Base-by-base conservation (phyloP, 345 rosid species). In the Moricandia moricandioides region DNA sequence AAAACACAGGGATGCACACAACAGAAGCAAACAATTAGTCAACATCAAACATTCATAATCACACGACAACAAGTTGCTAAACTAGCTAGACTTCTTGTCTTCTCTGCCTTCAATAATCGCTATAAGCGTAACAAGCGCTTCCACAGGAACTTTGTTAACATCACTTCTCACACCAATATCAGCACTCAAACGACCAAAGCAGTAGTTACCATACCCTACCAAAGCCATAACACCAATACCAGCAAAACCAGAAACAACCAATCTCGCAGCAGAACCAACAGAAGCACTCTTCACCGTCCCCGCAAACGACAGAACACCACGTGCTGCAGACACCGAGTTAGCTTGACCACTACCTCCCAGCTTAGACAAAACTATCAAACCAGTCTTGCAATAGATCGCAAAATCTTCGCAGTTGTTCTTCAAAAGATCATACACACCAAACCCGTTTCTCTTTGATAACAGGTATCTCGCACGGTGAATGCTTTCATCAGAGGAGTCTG, bases 321-420 rank as follows among this genome's bases (percentile, higher is more conserved):
- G 60, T 0, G 54, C 87, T 6, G 94, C 92, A 43, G 79, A 5
- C 33, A 82, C 65, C 8, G 78, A 67, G 35, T 60, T 73, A 21
- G 89, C 96, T 80, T 92, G 96, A 12, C 97, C 92, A 64, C 96
- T 92, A 31, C 88, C 70, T 39, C 96, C 97, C 12, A 76, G 81
- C 88, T 49, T 83, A 64, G 78, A 58, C 6, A 91, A 62, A 35
- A 85, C 87, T 3, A 86, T 82, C 62, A 86, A 56, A 58, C 96
- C 86, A 0, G 96, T 90, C 72, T 90, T 92, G 30, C 97, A 92
- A 82, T 88, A 90, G 27, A 92, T 83, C 0, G 97, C 96, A 29
- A 90, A 90, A 78, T 90, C 96, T 81, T 90, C 94, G 13, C 96
- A 90, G 67, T 90, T 92, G 74, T 92, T 92, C 34, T 78, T 85